A percentile compares a stretch with the other conserved stretches of the same genome.
These are phyloP conservation scores for Chaetoceros tenuissimus DNA, from an alignment of 108 stramenopile genomes.

Conservation along the genomic window DNA sequence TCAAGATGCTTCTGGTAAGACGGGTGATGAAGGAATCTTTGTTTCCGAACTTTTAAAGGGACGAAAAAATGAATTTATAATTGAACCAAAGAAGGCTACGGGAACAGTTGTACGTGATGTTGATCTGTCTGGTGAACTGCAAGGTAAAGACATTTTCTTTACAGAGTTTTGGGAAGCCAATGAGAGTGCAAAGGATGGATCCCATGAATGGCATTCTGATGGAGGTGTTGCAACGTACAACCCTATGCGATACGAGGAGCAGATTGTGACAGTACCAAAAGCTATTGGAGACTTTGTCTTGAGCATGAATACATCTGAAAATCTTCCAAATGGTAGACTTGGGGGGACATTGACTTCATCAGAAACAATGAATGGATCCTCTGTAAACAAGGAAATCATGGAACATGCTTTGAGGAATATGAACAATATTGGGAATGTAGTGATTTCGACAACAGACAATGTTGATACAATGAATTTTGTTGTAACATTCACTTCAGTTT, in stretches of 20 bases:
- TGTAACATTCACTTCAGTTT: constrained; percentile 34
- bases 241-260: constrained; percentile 48
- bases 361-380: constrained; percentile 5
- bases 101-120: constrained; percentile 59
- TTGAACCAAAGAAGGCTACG: constrained; percentile 72
- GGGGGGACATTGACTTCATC: constrained; percentile 17
- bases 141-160: constrained; percentile 66
- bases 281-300: constrained; percentile 19
- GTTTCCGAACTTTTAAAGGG: constrained; percentile 57
- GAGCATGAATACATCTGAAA: constrained; percentile 21
- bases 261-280: constrained; percentile 21
- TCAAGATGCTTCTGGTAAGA: constrained; percentile 23
- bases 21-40: constrained; percentile 12
- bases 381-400: constrained; percentile 17
- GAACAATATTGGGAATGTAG: constrained; percentile 42
- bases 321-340: constrained; percentile 10
- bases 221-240: constrained; percentile 49
- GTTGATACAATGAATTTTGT: constrained; percentile 12
- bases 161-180: constrained; percentile 62
- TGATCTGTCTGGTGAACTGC: constrained; percentile 41
- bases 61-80: constrained; percentile 66
- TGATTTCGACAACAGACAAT: constrained; percentile 25
- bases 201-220: constrained; percentile 32
- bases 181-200: constrained; percentile 24
- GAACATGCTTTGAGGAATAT: constrained; percentile 39